Base-by-base conservation (phyloP, 495 filamentous ascomycete species). In the Aspergillus homomorphus region DNA sequence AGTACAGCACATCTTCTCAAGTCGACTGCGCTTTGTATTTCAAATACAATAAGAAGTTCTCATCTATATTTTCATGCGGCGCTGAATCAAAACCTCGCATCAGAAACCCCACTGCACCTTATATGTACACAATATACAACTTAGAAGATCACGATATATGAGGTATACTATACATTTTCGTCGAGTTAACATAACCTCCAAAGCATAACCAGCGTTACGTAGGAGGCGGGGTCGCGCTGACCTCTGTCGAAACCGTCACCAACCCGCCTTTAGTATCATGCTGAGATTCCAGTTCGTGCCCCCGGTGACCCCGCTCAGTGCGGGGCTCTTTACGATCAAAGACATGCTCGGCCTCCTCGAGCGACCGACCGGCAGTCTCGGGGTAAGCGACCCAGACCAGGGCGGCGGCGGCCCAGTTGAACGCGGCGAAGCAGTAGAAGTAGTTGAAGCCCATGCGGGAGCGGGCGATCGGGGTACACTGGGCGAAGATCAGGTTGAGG, bases 361-460 rank as follows among this genome's bases (percentile, higher is more conserved):
- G 70, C 1, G 79, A 78, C 63, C 73, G 74, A 7, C 76, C 79
- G 60, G 66, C 77, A 9, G 82, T 84, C 62, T 84, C 81, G 0
- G 81, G 80, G 61, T 78, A 84, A 26, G 69, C 73, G n/a, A 75
- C 54, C 24, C 70, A 76, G 55, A 82, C 80, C 5, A 77, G 43
- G 0, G 77, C 28, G 1, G 75, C 60, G 30, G 76, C 80, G 20
- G 70, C 69, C 53, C 73, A 73, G 41, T 82, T 84, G 46, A 77
- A 80, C 0, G 70, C 77, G n/a, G 79, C 70, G 62, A 83, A 84
- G 14, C 79, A 73, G 42, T 82, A 82, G 23, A 82, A 82, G 58
- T 81, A 84, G 20, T 74, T 73, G 57, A 73, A 80, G 0, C 76
- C 77, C 15, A 83, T 67, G 4, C 52, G 58, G 0, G 69, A 73